Conservation (phyloP, 805 yeast genomes). For the Candida nemodendra region DNA sequence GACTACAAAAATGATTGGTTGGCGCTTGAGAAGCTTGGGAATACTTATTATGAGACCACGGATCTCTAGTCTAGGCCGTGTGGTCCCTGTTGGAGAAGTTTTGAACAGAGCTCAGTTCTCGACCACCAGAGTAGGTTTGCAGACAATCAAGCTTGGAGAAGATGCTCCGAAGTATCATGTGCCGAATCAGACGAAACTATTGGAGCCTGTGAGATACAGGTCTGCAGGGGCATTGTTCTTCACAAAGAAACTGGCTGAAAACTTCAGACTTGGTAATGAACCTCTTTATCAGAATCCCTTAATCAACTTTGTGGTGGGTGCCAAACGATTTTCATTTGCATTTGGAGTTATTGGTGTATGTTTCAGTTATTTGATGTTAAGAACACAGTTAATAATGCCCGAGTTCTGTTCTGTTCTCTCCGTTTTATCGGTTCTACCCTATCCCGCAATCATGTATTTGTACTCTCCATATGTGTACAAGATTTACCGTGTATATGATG, state of each 20-base stretch:
- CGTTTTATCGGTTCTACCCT: slow-evolving; percentile 47
- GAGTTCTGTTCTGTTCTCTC: slow-evolving; percentile 43
- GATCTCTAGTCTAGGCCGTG: no score
- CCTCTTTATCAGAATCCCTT: slow-evolving; percentile 68
- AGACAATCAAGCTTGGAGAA: slow-evolving; percentile 29
- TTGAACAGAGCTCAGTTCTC: slow-evolving; percentile 1
- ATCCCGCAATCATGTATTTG: slow-evolving; percentile 55
- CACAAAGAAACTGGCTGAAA: slow-evolving; percentile 41
- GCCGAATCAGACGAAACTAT: slow-evolving; percentile 21
- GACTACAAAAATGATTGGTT: no score
- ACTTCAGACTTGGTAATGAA: slow-evolving; percentile 53
- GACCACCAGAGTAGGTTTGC: neutral
- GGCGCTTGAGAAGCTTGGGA: no score
- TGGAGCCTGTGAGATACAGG: slow-evolving; percentile 25
- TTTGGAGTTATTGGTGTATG: slow-evolving; percentile 60
- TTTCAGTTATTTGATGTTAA: slow-evolving; percentile 57
- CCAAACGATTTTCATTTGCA: slow-evolving; percentile 61
- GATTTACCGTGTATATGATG: slow-evolving; percentile 67
- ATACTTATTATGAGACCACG: no score
- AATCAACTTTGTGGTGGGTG: slow-evolving; percentile 56
- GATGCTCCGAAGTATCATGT: slow-evolving; percentile 29
- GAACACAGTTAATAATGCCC: slow-evolving; percentile 53
- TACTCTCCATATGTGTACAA: slow-evolving; percentile 69
- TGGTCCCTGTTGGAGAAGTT: no score
- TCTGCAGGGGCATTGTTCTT: slow-evolving; percentile 32